These are phyloP conservation scores for Pyrenochaeta sp. DNA, from an alignment of 2,329 filamentous ascomycete species.

Conservation along the genomic window DNA sequence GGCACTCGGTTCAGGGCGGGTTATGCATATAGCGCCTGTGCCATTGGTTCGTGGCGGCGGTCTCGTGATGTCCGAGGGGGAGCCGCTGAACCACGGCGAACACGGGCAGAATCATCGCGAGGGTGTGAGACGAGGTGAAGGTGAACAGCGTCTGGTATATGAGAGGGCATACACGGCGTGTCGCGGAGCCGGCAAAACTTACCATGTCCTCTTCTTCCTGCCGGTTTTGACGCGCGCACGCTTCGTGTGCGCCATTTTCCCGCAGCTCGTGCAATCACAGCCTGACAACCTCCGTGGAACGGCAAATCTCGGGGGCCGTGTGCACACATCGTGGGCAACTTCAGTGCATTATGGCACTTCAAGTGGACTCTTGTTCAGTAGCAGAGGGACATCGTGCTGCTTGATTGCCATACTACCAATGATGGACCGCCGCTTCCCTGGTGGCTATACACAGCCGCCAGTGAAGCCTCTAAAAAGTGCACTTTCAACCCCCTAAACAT, in stretches of 20 bases:
- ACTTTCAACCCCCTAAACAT: neutral
- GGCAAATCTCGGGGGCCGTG: neutral
- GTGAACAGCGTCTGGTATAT: neutral
- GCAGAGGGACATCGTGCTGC: neutral
- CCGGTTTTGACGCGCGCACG: conserved; percentile 13
- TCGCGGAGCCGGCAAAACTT: conserved; percentile 25
- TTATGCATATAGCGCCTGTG: conserved; percentile 25
- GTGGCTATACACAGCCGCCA: neutral
- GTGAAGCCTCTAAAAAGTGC: neutral
- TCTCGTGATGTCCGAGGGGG: conserved; percentile 18
- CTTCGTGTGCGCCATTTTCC: conserved; percentile 21
- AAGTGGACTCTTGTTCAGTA: neutral
- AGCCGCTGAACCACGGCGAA: conserved; percentile 6
- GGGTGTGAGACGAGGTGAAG: neutral
- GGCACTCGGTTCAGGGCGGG: conserved; percentile 33
- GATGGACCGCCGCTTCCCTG: neutral
- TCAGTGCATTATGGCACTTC: neutral
- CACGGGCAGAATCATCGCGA: neutral
- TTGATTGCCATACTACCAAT: neutral
- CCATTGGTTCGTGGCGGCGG: conserved; percentile 27
- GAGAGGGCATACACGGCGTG: conserved; percentile 3
- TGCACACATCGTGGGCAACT: neutral
- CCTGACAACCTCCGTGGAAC: conserved; percentile 7
- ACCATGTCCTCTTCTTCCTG: conserved; percentile 16
- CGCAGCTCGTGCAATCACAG: conserved; percentile 24